Conservation (phyloP, 2,329 filamentous ascomycete species). For the Cercospora nicotianae region DNA sequence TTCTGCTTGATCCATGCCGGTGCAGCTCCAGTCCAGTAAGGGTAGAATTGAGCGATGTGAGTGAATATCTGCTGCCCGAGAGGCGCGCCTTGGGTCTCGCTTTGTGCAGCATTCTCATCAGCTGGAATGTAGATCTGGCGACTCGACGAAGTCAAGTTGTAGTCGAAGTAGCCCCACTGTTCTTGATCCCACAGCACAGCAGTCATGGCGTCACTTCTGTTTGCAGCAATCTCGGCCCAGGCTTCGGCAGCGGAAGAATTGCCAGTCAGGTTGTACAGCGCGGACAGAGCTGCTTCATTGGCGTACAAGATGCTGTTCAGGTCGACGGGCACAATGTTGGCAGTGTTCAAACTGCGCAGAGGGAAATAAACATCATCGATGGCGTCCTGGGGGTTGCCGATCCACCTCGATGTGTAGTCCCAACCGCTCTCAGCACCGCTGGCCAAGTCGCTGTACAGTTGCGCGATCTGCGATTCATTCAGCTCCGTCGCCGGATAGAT, state of each 20-base stretch:
- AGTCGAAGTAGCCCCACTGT: conserved; percentile 66
- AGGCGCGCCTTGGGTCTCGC: conserved; percentile 51
- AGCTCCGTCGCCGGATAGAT: conserved; percentile 58
- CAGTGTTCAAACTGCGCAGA: conserved; percentile 62
- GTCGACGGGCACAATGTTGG: conserved; percentile 62
- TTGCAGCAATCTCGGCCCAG: conserved; percentile 54
- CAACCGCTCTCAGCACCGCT: conserved; percentile 66
- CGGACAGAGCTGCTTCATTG: conserved; percentile 61
- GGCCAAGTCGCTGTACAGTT: conserved; percentile 63
- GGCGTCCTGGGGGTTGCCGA: conserved; percentile 59
- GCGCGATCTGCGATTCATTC: conserved; percentile 53
- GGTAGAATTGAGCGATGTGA: conserved; percentile 62
- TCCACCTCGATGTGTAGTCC: conserved; percentile 64
- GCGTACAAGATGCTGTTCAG: conserved; percentile 68
- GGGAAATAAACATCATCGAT: conserved; percentile 64
- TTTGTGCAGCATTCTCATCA: conserved; percentile 49
- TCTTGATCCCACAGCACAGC: conserved; percentile 65
- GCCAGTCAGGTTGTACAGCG: conserved; percentile 55
- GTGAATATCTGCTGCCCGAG: conserved; percentile 59
- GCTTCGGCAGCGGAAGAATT: conserved; percentile 52
- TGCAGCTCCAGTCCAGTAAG: conserved; percentile 68
- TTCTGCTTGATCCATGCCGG: conserved; percentile 58
- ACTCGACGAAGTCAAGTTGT: conserved; percentile 60
- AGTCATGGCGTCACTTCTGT: conserved; percentile 63
- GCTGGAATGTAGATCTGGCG: conserved; percentile 58